Evolutionary conservation across 73 alveolate genomes (phyloP), one percentile per base, ranked within the genome.

Genomic region (Paramecium tetraurelia): DNA sequence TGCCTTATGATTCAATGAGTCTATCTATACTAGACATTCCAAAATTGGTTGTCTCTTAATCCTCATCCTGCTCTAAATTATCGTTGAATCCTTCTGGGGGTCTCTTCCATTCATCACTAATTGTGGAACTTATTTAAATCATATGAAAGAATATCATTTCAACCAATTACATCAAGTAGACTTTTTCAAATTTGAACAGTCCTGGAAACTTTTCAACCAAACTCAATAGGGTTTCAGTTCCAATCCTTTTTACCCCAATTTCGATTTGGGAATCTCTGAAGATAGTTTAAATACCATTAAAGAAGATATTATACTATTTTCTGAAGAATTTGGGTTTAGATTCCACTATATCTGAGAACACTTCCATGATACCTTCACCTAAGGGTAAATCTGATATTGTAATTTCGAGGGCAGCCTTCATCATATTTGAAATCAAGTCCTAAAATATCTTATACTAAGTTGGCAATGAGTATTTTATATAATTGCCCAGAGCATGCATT

Each of bases 21-120:
- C 99, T 96, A 89, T 97, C 99, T 43, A 97, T 94, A 71, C 94
- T 85, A 58, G 94, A 90, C 94, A 94, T 95, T 27, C 99, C 98
- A 90, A 98, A 97, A 84, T 92, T 92, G 5, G 98, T 98, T 44
- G 96, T 93, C 58, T 98, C 99, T 48, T 94, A 98, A 41, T 96
- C 96, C 12, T 95, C 94, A 27, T 95, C 97, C 31, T 96, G 97
- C 53, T 96, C 99, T 48, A 95, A 95, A 35, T 86, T 94, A 24
- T 92, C 96, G 31, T 85, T 40, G 94, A 92, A 96, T 36, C 99
- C 99, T 85, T 96, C 98, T 36, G 93, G 93, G 8, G 99, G 99
- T 31, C 50, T 84, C 92, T 80, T 93, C 99, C 99, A 96, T 31
- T 93, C 93, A 22, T 95, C 97, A 29, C 93, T 95, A 38, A 96